These are phyloP conservation scores for Orychophragmus violaceus DNA, from an alignment of 345 rosid species.

Conservation along the genomic window DNA sequence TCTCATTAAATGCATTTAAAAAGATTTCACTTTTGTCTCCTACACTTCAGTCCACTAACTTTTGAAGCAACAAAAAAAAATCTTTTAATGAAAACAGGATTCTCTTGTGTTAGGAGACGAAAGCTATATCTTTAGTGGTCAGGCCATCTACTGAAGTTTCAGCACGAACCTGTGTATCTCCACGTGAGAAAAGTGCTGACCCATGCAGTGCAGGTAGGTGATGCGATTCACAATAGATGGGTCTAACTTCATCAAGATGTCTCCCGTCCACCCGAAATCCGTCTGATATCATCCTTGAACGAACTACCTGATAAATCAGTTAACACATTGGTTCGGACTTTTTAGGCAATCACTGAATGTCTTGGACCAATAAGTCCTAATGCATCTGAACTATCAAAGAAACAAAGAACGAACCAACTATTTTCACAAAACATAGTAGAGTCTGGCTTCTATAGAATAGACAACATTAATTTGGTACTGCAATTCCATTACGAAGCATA, in stretches of 20 bases:
- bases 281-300: slow-evolving; percentile 72
- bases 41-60: background rate
- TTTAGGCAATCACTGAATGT: background rate
- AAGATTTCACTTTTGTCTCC: background rate
- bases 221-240: slow-evolving; percentile 70
- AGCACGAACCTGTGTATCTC: slow-evolving; percentile 80
- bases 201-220: slow-evolving; percentile 73
- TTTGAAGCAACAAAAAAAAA: background rate
- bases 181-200: slow-evolving; percentile 86
- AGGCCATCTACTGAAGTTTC: background rate
- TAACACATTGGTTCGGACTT: background rate
- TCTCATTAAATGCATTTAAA: background rate
- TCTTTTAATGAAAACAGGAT: too few relatives aligned
- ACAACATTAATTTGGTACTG: background rate
- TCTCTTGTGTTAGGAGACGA: too few relatives aligned
- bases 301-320: slow-evolving; percentile 59
- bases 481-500: background rate
- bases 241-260: slow-evolving; percentile 78
- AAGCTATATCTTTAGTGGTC: too few relatives aligned
- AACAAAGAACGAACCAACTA: background rate
- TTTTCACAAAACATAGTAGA: background rate
- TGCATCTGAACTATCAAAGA: background rate
- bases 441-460: background rate
- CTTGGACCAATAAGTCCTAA: background rate
- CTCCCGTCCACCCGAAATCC: slow-evolving; percentile 93